Conservation (phyloP, 106 monocot species). For the Acanthochlamys bracteata region DNA sequence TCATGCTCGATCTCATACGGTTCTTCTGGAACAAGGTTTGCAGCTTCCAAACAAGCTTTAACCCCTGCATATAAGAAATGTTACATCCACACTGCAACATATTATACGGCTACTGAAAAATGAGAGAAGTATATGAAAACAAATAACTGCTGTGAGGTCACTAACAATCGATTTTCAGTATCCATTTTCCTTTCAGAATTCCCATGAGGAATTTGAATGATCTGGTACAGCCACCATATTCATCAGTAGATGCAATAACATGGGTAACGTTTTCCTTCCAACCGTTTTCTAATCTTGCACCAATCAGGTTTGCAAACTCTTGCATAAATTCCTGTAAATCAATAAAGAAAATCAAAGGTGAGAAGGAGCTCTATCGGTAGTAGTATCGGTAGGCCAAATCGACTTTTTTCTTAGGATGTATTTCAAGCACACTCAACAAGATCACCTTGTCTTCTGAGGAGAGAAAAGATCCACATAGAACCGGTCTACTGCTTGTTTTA, state of each 20-base stretch:
- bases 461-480: conserved; percentile 79
- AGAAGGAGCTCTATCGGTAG: no score
- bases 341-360: conserved; percentile 29
- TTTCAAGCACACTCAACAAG: no score
- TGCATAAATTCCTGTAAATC: conserved; percentile 53
- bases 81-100: neutral
- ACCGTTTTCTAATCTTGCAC: conserved; percentile 21
- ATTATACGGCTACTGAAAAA: no score
- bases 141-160: no score
- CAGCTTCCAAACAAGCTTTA: conserved; percentile 62
- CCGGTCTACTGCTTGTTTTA: conserved; percentile 39
- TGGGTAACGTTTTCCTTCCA: conserved; percentile 79
- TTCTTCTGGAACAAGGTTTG: conserved; percentile 58
- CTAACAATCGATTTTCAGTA: conserved; percentile 76
- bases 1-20: conserved; percentile 70
- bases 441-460: conserved; percentile 57
- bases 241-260: conserved; percentile 78
- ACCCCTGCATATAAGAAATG: conserved; percentile 67
- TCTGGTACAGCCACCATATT: conserved; percentile 69
- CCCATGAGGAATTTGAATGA: conserved; percentile 81
- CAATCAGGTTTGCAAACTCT: no score
- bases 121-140: no score
- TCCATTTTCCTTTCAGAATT: conserved; percentile 84
- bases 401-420: no score
- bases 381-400: no score